Percentiles rank a stretch among this genome's conserved stretches.
Conservation (phyloP, 805 yeast species). For the Sungouiella blattae region DNA sequence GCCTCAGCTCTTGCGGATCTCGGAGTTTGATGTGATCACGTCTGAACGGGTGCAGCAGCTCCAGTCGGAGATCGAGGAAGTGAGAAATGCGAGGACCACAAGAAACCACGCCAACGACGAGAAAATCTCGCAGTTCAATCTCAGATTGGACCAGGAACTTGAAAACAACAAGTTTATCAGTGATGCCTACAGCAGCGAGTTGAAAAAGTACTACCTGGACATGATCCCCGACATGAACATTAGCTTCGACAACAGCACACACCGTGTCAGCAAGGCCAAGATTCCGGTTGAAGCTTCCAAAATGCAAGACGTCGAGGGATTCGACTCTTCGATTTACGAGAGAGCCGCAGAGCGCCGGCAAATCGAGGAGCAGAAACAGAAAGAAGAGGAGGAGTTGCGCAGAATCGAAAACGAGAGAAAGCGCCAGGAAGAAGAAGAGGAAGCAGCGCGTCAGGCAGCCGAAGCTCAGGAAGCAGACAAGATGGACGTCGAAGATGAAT, state of each 20-base stretch:
- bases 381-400: slow-evolving; percentile 3
- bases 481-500: neutral
- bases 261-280: neutral
- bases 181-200: slow-evolving; percentile 3
- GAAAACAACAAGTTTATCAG: slow-evolving; percentile 5
- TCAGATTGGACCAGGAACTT: slow-evolving; percentile 12
- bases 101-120: slow-evolving; percentile 5
- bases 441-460: neutral
- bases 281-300: slow-evolving; percentile 4
- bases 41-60: slow-evolving; percentile 16
- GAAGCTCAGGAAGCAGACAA: neutral
- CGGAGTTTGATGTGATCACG: slow-evolving; percentile 16
- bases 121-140: slow-evolving; percentile 6
- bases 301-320: slow-evolving; percentile 15
- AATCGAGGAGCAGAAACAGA: slow-evolving; percentile 3
- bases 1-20: slow-evolving; percentile 13
- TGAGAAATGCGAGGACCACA: neutral
- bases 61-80: slow-evolving; percentile 19
- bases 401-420: neutral
- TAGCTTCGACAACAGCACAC: neutral
- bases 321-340: slow-evolving; percentile 12
- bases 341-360: slow-evolving; percentile 11
- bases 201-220: neutral
- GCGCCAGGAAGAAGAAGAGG: neutral
- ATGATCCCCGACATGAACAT: neutral